Base-by-base conservation (phyloP, 768 basidiomycete species). In the Macrolepiota dolichaula region DNA sequence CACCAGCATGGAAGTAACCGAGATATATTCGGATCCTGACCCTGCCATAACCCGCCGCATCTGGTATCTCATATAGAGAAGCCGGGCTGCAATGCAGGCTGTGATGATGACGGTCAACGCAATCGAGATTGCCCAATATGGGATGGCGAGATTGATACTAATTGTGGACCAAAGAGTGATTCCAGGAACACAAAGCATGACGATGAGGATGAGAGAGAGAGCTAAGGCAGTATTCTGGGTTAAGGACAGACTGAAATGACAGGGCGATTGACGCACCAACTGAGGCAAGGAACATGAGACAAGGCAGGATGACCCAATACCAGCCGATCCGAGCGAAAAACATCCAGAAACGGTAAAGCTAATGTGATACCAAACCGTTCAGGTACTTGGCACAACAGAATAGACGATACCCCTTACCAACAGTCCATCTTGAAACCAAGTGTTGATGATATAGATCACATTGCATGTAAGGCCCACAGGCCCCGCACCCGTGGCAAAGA, bases 101-200 rank as follows among this genome's bases (percentile, higher is more conserved):
- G 78, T 78, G 57, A 75, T 67, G 56, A 76, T 51, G 50, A 77
- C 64, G 71, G 78, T 79, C 42, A 77, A 66, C 13, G 71, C 66
- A 51, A 79, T 68, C 11, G 75, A 71, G 15, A 74, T 62, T 12
- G 75, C 65, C 59, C 71, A 76, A 67, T 76, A 80, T 3, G 76
- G 69, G 32, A 72, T 70, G 19, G 69, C 74, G 58, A 75, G 73
- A 51, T 72, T 69, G 59, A 74, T 63, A 13, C 60, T 60, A 12
- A 54, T 44, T 17, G 55, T 52, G 1, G 38, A 51, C 68, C 65
- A 68, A 36, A 66, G 64, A 1, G 63, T 61, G 29, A 60, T 44
- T 22, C 51, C 44, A 10, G 53, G 60, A 38, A 51, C 44, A 36
- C 49, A 54, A 29, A 52, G 58, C 57, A 58, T 50, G 44, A 61